Percentiles rank a stretch among this genome's conserved stretches.
Evolutionary conservation across 371 early-diverging fungal genomes (phyloP).

Genomic region (Mucor sp.): DNA sequence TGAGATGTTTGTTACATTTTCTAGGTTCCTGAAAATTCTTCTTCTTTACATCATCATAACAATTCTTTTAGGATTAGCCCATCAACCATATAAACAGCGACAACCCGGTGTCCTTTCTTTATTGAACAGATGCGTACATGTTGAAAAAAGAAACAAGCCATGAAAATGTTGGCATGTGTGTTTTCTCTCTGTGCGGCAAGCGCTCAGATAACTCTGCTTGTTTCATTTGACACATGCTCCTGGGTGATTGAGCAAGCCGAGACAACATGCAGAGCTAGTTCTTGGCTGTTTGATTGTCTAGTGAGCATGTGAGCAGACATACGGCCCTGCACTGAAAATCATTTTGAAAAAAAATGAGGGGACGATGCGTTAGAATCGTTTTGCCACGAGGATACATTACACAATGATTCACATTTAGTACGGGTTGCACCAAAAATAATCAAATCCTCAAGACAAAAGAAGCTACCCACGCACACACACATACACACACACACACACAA

Average conservation of each 20-base stretch:
- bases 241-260: no score
- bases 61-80: not conserved
- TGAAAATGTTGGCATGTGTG: not conserved
- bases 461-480: constrained; percentile 4
- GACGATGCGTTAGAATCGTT: not conserved
- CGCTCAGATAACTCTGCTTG: not conserved
- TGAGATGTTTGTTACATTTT: not conserved
- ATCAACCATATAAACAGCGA: not conserved
- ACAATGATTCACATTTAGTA: not conserved
- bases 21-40: not conserved
- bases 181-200: not conserved
- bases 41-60: not conserved
- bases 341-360: not conserved
- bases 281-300: no score
- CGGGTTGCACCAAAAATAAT: constrained; percentile 1
- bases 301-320: no score
- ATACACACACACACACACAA: not conserved
- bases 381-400: constrained; percentile 8
- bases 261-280: no score
- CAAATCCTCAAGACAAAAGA: not conserved
- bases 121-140: not conserved
- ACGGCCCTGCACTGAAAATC: not conserved
- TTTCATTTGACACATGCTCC: not conserved
- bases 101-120: not conserved
- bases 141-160: not conserved